Evolutionary conservation across 192 early-diverging fungal species (phyloP).

Genomic region (Entomortierella lignicola): DNA sequence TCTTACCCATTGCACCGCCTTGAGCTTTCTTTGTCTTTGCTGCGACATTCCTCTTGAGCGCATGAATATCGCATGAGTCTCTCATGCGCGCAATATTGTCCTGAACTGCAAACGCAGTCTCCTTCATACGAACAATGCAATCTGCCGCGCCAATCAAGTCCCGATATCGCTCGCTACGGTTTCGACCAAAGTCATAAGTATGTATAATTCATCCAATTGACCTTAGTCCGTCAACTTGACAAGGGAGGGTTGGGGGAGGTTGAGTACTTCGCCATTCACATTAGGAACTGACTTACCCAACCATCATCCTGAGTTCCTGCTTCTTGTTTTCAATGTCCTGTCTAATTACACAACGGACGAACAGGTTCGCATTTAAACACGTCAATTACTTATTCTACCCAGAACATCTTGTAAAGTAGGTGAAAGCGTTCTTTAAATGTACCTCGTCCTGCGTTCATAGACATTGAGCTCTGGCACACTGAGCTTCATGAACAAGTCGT

Average conservation of each 20-base stretch:
- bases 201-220: too few relatives aligned
- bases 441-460: conserved; percentile 62
- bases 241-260: too few relatives aligned
- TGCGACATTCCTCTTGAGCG: conserved; percentile 59
- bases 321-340: conserved; percentile 84
- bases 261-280: too few relatives aligned
- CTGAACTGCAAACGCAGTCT: conserved; percentile 64
- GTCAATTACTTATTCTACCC: background rate
- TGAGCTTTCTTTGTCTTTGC: conserved; percentile 56
- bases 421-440: background rate
- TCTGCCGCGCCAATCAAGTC: conserved; percentile 89
- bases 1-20: conserved; percentile 57
- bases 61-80: conserved; percentile 64
- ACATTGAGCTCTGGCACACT: conserved; percentile 60
- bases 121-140: conserved; percentile 78
- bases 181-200: too few relatives aligned
- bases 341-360: conserved; percentile 48
- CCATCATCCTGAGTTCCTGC: conserved; percentile 85
- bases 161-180: conserved; percentile 80
- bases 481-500: conserved; percentile 54
- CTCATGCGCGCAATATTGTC: conserved; percentile 68
- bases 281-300: conserved; percentile 69
- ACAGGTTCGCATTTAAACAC: background rate
- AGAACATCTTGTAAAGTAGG: too few relatives aligned
- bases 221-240: too few relatives aligned